phyloP scores from a whole-genome alignment of 1,284 basidiomycete genomes.

The Agroathelia rolfsii region DNA sequence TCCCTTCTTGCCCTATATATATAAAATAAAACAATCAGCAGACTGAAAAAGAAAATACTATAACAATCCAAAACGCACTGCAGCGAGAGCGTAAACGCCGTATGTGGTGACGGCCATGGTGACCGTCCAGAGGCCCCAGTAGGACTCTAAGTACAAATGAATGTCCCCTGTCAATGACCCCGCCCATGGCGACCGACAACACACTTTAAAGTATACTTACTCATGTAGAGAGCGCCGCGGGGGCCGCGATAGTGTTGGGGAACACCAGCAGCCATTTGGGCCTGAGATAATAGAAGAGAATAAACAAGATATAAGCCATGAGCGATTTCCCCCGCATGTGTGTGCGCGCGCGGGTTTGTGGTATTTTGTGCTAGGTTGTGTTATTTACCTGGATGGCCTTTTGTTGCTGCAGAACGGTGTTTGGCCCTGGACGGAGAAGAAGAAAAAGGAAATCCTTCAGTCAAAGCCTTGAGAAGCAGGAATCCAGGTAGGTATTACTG shows the following conservation, averaged over 20 bases:
- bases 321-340: too few species aligned
- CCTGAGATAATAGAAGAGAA: slow-evolving; percentile 9
- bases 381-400: slow-evolving; percentile 48
- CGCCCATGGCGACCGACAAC: slow-evolving; percentile 12
- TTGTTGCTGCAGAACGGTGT: slow-evolving; percentile 56
- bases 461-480: neutral
- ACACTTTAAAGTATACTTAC: slow-evolving; percentile 24
- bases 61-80: slow-evolving; percentile 2
- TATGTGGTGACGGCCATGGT: neutral
- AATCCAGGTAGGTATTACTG: slow-evolving; percentile 20
- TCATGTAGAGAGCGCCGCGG: slow-evolving; percentile 36
- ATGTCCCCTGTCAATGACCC: neutral
- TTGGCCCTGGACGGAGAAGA: slow-evolving; percentile 37
- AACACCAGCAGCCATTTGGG: slow-evolving; percentile 24
- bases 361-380: too few species aligned
- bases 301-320: slow-evolving; percentile 1
- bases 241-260: slow-evolving; percentile 39
- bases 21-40: too few species aligned
- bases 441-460: slow-evolving; percentile 3
- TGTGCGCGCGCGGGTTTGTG: too few species aligned
- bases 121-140: slow-evolving; percentile 1
- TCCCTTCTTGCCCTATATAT: too few species aligned
- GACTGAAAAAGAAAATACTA: neutral
- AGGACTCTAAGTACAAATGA: neutral
- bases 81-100: neutral